Percentiles rank a stretch among this genome's conserved stretches.
Evolutionary conservation across 2,329 filamentous ascomycete genomes (phyloP).

Genomic region (Fusarium neocosmosporiellum): DNA sequence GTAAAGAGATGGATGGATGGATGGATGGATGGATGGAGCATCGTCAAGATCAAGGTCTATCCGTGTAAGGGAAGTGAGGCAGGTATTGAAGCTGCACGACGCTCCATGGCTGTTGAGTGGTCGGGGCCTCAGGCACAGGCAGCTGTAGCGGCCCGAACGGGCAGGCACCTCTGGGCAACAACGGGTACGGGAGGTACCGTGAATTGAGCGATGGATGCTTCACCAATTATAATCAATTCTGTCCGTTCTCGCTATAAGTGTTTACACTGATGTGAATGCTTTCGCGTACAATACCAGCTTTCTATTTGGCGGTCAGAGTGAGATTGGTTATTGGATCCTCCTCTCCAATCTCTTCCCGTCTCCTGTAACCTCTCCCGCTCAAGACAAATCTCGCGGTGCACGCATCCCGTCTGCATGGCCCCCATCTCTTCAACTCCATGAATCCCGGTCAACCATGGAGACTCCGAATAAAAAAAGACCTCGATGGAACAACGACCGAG

Average conservation of each 20-base stretch:
- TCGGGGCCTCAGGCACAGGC: slow-evolving; percentile 32
- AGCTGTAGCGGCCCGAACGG: not conserved
- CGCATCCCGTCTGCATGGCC: slow-evolving; percentile 3
- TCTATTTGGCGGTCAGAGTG: not conserved
- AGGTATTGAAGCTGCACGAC: not conserved
- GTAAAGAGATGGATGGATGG: not conserved
- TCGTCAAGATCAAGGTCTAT: not conserved
- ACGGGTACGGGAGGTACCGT: not conserved
- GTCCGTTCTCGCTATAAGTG: not conserved
- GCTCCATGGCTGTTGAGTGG: not conserved
- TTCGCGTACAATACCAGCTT: not conserved
- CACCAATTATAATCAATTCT: not conserved
- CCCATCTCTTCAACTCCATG: not conserved
- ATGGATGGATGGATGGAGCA: not conserved
- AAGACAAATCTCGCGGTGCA: not conserved
- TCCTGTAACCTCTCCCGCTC: not conserved
- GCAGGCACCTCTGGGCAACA: not conserved
- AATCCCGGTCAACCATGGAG: slow-evolving; percentile 44
- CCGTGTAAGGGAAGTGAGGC: not conserved
- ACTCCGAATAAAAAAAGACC: slow-evolving; percentile 47
- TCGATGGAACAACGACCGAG: slow-evolving; percentile 69
- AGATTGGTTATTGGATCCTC: not conserved
- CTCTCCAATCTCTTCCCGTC: not conserved
- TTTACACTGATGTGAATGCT: not conserved
- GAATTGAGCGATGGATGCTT: not conserved